Conservation (phyloP, 768 basidiomycete species). For the Russula earlei region DNA sequence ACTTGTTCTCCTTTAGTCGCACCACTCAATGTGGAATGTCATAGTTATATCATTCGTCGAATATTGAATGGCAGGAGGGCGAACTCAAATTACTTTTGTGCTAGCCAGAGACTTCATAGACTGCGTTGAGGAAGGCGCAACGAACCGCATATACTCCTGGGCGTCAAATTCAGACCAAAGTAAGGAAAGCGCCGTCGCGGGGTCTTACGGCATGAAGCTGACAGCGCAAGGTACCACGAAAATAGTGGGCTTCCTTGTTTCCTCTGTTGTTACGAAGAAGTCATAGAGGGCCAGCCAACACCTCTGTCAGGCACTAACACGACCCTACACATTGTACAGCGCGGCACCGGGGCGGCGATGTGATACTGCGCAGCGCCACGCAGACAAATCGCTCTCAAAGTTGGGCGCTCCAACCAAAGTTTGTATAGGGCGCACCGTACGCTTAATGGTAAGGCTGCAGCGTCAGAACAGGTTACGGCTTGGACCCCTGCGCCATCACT, state of each 20-base stretch:
- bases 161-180: background rate
- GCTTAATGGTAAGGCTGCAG: background rate
- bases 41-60: background rate
- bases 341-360: background rate
- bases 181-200: background rate
- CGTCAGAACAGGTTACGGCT: background rate
- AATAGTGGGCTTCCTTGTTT: conserved; percentile 12
- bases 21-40: background rate
- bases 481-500: background rate
- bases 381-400: no score
- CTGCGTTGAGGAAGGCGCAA: conserved; percentile 10
- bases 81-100: background rate
- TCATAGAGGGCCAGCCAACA: no score
- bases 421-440: background rate
- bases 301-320: background rate
- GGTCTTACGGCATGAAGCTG: background rate
- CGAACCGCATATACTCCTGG: background rate
- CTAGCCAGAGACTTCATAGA: background rate
- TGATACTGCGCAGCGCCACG: background rate
- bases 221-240: background rate
- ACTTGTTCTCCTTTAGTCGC: conserved; percentile 14
- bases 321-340: no score
- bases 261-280: conserved; percentile 6
- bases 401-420: no score
- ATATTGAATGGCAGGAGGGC: background rate